Conservation (phyloP, 306 rosid genomes). For the Comarum palustre region DNA sequence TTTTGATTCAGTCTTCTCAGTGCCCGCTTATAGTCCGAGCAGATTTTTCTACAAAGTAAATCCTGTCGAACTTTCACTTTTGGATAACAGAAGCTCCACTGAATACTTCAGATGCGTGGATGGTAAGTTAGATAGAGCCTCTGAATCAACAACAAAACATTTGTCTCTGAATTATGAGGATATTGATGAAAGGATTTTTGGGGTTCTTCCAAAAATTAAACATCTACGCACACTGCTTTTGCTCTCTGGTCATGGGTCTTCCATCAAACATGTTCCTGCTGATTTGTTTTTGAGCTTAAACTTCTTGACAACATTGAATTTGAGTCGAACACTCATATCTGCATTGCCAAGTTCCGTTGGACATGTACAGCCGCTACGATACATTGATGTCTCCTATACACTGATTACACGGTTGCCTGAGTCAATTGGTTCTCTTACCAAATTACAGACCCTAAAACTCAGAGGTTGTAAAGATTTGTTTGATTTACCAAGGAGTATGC, state of each 20-base stretch:
- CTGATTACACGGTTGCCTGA: constrained; percentile 21
- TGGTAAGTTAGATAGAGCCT: background rate
- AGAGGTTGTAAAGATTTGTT: background rate
- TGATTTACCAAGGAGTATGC: constrained; percentile 12
- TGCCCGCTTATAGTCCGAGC: background rate
- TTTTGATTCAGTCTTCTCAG: background rate
- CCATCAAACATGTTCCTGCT: constrained; percentile 10
- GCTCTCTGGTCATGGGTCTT: background rate
- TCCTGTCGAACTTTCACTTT: background rate
- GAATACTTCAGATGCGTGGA: background rate
- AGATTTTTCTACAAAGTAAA: background rate
- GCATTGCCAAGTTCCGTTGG: constrained; percentile 23
- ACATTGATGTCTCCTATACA: constrained; percentile 14
- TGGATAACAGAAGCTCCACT: background rate
- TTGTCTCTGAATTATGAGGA: background rate
- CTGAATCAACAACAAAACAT: background rate
- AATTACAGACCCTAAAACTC: constrained; percentile 21
- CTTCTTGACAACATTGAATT: constrained; percentile 7
- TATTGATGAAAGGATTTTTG: background rate
- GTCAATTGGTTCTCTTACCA: background rate
- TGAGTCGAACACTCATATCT: constrained; percentile 7
- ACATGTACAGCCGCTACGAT: background rate
- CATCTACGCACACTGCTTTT: constrained; percentile 8
- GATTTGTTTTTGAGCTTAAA: constrained; percentile 11
- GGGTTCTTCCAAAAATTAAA: background rate